Evolutionary conservation across 2,329 filamentous ascomycete species (phyloP), one percentile per base, ranked within the genome.

Genomic region (Claviceps monticola): DNA sequence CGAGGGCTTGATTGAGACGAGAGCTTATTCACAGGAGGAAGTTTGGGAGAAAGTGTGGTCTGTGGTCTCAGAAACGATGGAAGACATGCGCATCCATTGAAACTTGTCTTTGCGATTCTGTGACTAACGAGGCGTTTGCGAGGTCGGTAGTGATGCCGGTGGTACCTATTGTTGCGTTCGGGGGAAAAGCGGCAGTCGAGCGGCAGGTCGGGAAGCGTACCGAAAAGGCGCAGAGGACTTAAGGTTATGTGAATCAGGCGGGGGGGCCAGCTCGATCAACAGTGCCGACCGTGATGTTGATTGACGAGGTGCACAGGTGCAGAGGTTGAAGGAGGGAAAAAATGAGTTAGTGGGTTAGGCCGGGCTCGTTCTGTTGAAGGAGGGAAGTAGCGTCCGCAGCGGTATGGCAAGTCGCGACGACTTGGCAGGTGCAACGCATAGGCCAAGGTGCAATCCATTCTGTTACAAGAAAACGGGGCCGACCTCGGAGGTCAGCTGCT

Each of bases 321-420:
- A 41, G 41, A 39, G 44, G 39, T 41, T 51, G 51, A 51, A 51
- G 38, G 39, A 48, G 46, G 23, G n/a, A 53, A 48, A 51, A 42
- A 29, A 16, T 43, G 47, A 42, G 34, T 34, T 23, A 37, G 29
- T 11, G 21, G 43, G 21, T 23, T 23, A n/a, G 36, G 36, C 47
- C 46, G 51, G 48, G 44, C 48, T 42, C 11, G 48, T 50, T 47
- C 21, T n/a, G 16, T 51, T 48, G 5, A 29, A 48, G 29, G 16
- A 34, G 38, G 38, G 50, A 50, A 53, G 51, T 51, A 48, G 51
- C 48, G 48, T 47, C 23, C 43, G 16, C 49, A 36, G 47, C 47
- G 26, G 21, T n/a, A 36, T 17, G 13, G 21, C 23, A 42, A 19
- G 17, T n/a, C 38, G n/a, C 14, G 38, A 39, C 14, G 38, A 16